These are phyloP conservation scores for Monilinia vaccinii-corymbosi DNA, from an alignment of 2,329 filamentous ascomycete species.

Conservation along the genomic window DNA sequence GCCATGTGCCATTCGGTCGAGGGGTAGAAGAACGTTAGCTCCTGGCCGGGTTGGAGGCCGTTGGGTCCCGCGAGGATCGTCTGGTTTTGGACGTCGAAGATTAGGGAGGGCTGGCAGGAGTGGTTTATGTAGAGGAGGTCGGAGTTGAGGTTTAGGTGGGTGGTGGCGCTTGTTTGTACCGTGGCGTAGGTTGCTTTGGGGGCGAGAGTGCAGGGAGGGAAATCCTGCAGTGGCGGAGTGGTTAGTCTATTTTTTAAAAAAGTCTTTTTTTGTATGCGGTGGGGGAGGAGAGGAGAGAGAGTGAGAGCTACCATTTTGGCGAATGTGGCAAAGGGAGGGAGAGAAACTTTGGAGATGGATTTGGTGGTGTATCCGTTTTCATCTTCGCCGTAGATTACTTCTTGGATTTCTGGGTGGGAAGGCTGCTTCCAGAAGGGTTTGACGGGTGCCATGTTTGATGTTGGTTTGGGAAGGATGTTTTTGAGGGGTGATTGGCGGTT, in stretches of 20 bases:
- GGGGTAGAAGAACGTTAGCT: conserved; percentile 66
- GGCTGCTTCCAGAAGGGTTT: conserved; percentile 51
- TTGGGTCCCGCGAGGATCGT: conserved; percentile 39
- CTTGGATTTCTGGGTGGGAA: conserved; percentile 49
- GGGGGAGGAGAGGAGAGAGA: not conserved
- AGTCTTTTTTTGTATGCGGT: no score
- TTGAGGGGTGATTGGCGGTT: not conserved
- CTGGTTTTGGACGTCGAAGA: conserved; percentile 50
- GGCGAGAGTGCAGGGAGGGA: conserved; percentile 51
- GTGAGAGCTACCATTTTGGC: conserved; percentile 46
- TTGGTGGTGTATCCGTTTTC: conserved; percentile 45
- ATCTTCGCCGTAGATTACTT: conserved; percentile 43
- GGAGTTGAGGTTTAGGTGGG: conserved; percentile 55
- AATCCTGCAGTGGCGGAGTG: conserved; percentile 28
- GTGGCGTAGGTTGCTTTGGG: conserved; percentile 52
- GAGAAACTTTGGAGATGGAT: conserved; percentile 44
- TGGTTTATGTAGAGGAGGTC: conserved; percentile 61
- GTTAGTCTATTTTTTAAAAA: no score
- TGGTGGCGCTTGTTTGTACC: conserved; percentile 47
- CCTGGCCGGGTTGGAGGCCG: conserved; percentile 46
- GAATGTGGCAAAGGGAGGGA: conserved; percentile 55
- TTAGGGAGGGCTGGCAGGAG: conserved; percentile 43
- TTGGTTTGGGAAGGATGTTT: not conserved
- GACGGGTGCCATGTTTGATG: conserved; percentile 40
- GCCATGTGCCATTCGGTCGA: conserved; percentile 69